Conservation (phyloP, 179 eudicot species). For the Silene coronaria region DNA sequence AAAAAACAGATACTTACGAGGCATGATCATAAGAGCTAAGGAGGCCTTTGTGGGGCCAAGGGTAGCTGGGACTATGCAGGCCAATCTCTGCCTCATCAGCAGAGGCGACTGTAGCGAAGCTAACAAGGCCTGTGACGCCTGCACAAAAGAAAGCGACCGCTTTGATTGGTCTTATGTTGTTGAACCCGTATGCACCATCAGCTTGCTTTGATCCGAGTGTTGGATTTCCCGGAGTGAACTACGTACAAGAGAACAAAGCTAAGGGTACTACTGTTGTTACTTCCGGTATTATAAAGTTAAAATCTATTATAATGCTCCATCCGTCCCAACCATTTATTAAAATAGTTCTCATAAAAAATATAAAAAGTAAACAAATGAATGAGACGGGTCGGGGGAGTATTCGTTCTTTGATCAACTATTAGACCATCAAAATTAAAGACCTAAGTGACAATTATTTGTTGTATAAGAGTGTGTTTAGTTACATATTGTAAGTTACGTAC, state of each 20-base stretch:
- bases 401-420: no score
- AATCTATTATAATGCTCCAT: no score
- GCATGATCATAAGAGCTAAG: constrained; percentile 29
- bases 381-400: no score
- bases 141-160: constrained; percentile 10
- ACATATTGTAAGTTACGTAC: no score
- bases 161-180: background rate
- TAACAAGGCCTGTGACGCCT: constrained; percentile 15
- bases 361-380: no score
- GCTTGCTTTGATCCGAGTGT: background rate
- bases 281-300: no score
- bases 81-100: constrained; percentile 24
- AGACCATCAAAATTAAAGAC: no score
- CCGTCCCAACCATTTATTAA: no score
- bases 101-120: constrained; percentile 13
- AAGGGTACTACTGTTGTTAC: no score
- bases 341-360: no score
- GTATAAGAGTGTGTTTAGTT: no score
- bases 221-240: background rate
- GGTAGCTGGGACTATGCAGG: constrained; percentile 16
- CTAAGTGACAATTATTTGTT: no score
- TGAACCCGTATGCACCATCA: background rate
- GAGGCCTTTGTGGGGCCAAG: constrained; percentile 26
- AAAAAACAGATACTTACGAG: constrained; percentile 9
- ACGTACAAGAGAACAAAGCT: background rate